A percentile compares a stretch with the other conserved stretches of the same genome.
phyloP scores from a whole-genome alignment of 495 filamentous ascomycete species.

The Aspergillus egyptiacus region DNA sequence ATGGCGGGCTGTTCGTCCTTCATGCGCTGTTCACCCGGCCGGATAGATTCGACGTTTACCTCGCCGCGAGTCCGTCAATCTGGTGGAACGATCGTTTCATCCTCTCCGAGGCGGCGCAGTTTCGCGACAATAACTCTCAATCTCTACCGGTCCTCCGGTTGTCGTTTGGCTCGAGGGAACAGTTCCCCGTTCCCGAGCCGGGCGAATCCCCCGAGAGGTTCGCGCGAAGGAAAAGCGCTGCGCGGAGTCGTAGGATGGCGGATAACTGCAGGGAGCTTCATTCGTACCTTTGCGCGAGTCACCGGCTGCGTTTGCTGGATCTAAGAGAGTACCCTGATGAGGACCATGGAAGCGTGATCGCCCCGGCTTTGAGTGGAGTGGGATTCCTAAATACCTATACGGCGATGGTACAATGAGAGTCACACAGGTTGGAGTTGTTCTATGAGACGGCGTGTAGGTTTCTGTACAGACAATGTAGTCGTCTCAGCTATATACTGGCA shows the following conservation, averaged over 20 bases:
- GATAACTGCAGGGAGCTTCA: conserved; percentile 23
- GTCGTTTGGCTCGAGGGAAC: conserved; percentile 20
- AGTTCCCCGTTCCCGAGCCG: conserved; percentile 12
- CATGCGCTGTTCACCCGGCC: conserved; percentile 18
- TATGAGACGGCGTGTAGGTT: no score
- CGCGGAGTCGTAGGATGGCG: conserved; percentile 16
- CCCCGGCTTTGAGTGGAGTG: conserved; percentile 16
- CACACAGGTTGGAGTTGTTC: no score
- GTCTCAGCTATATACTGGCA: no score
- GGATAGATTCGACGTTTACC: conserved; percentile 17
- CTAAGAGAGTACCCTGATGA: conserved; percentile 18
- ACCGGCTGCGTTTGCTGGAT: conserved; percentile 2
- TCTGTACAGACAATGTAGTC: no score
- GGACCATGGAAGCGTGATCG: conserved; percentile 26
- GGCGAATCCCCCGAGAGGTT: conserved; percentile 13
- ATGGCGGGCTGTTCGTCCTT: conserved; percentile 20
- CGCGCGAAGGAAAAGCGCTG: not conserved
- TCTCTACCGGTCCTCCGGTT: conserved; percentile 1
- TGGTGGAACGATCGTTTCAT: conserved; percentile 23
- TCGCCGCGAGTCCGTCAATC: conserved; percentile 24
- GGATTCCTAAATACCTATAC: no score
- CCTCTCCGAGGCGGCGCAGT: conserved; percentile 10
- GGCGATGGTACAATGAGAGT: no score
- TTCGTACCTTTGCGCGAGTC: not conserved
- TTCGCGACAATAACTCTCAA: not conserved